Evolutionary conservation across 305 asterid genomes (phyloP).

Genomic region (Fraxinus nigra): DNA sequence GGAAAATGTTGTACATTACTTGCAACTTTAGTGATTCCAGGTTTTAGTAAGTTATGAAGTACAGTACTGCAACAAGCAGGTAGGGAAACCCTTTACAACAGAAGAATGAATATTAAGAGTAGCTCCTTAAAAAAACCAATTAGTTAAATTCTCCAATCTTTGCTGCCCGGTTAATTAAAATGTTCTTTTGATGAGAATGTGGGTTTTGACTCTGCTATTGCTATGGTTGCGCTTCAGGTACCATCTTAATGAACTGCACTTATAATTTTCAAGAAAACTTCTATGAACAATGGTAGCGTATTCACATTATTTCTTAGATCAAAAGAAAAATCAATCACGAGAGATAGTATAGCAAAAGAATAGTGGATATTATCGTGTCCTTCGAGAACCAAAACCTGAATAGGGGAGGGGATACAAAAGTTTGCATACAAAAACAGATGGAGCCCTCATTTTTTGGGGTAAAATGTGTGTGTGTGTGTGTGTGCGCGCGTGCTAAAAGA

Average conservation of each 20-base stretch:
- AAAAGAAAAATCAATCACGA: not conserved
- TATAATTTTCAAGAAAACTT: not conserved
- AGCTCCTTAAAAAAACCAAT: not conserved
- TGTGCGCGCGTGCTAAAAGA: not conserved
- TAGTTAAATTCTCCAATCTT: not conserved
- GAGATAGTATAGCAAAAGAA: not conserved
- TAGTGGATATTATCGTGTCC: not conserved
- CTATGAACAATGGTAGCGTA: not conserved
- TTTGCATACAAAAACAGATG: not conserved
- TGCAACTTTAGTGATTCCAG: not conserved
- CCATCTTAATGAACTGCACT: not conserved
- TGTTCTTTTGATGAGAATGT: not conserved
- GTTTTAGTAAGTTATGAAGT: not conserved
- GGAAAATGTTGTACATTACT: not conserved
- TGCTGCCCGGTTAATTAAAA: not conserved
- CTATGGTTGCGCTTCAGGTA: not conserved
- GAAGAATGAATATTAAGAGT: not conserved
- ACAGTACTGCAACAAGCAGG: not conserved
- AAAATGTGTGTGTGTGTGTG: not conserved
- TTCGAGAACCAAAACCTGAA: not conserved
- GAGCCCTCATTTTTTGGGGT: not conserved
- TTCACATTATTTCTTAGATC: not conserved
- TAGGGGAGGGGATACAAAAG: not conserved
- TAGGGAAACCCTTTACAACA: not conserved
- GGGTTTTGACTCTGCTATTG: not conserved